Evolutionary conservation across 176 grass and related monocot genomes (phyloP).

Genomic region (Sorghum bicolor): DNA sequence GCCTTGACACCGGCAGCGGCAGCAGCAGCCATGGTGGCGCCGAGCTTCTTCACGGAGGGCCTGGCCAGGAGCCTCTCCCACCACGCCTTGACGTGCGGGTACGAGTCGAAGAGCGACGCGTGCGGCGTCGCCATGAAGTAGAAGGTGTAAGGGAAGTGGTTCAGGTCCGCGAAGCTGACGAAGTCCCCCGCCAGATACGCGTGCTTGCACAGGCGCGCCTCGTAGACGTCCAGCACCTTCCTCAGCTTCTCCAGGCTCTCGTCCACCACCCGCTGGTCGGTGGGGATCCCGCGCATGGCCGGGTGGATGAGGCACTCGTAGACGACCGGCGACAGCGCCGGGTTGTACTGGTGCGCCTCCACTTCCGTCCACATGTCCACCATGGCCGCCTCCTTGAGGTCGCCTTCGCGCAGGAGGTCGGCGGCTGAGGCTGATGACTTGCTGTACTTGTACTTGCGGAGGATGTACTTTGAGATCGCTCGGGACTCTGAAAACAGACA

Average conservation of each 20-base stretch:
- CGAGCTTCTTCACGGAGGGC: not conserved
- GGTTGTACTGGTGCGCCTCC: slow-evolving; percentile 19
- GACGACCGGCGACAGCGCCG: not conserved
- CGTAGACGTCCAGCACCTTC: slow-evolving; percentile 24
- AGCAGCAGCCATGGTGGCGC: not conserved
- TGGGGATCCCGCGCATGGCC: not conserved
- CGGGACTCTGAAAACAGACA: slow-evolving; percentile 19
- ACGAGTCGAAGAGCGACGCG: not conserved
- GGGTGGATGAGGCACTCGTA: not conserved
- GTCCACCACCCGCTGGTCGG: slow-evolving; percentile 1
- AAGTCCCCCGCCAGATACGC: slow-evolving; percentile 16
- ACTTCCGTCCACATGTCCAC: slow-evolving; percentile 29
- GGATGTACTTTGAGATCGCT: slow-evolving; percentile 6
- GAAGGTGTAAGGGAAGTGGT: not conserved
- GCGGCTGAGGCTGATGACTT: no score
- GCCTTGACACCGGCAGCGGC: not conserved
- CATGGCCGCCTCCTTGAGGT: not conserved
- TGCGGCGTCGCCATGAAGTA: not conserved
- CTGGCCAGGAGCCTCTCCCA: not conserved
- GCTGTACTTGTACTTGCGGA: slow-evolving; percentile 12
- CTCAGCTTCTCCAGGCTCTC: slow-evolving; percentile 4
- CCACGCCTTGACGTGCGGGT: slow-evolving; percentile 1
- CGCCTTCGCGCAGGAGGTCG: not conserved
- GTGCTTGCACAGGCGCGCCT: not conserved
- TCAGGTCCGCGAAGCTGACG: slow-evolving; percentile 24